phyloP scores from a whole-genome alignment of 495 filamentous ascomycete genomes.

The Peziza echinospora region DNA sequence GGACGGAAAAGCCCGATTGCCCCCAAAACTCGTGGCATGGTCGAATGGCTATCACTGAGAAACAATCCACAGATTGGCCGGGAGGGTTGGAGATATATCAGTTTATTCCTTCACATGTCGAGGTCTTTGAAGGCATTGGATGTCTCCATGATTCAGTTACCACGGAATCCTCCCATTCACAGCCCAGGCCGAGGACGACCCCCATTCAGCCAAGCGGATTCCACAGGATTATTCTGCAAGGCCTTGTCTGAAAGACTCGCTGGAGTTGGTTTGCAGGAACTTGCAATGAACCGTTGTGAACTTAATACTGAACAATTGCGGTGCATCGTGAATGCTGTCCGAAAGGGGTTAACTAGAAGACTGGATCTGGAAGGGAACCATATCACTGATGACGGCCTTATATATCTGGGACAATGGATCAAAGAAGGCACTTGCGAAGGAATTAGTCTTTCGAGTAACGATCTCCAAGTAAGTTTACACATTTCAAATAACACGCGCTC shows the following conservation, averaged over 20 bases:
- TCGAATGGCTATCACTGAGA: constrained; percentile 79
- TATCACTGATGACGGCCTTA: constrained; percentile 2
- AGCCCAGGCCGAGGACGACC: background rate
- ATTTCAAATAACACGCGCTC: background rate
- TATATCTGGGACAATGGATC: background rate
- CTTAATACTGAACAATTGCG: constrained; percentile 47
- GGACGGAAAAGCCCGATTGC: constrained; percentile 1
- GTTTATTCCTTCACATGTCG: constrained; percentile 74
- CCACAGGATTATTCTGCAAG: constrained; percentile 42
- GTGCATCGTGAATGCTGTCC: constrained; percentile 50
- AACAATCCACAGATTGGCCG: constrained; percentile 62
- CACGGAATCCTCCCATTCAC: constrained; percentile 23
- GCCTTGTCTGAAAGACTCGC: constrained; percentile 55
- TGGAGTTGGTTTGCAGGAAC: constrained; percentile 54
- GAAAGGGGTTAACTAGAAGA: constrained; percentile 49
- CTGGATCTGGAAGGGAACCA: constrained; percentile 66
- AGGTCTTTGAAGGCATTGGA: constrained; percentile 70
- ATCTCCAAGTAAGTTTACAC: constrained; percentile 24
- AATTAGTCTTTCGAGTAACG: constrained; percentile 84
- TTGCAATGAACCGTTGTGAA: constrained; percentile 62
- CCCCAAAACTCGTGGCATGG: constrained; percentile 36
- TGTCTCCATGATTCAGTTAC: constrained; percentile 68
- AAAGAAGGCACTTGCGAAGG: constrained; percentile 54
- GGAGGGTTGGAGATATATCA: constrained; percentile 82
- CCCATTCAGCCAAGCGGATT: constrained; percentile 21